Base-by-base conservation (phyloP, 2,329 filamentous ascomycete genomes). In the Ceratocystis diversiconidia region DNA sequence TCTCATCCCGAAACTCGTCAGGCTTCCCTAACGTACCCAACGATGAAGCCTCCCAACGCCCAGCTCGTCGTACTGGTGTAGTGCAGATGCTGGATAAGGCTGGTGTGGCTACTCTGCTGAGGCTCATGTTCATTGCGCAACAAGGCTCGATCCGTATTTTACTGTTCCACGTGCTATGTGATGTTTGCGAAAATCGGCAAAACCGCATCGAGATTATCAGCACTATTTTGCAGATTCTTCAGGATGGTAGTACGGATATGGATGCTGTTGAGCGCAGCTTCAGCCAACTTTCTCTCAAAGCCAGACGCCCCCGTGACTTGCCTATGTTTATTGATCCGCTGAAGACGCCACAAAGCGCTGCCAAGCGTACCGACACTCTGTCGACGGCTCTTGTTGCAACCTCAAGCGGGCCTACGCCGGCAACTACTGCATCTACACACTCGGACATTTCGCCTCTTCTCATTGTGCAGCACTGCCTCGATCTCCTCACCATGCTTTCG, bases 71-170 rank as follows among this genome's bases (percentile, higher is more conserved):
- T 68, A 86, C 90, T 25, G 63, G 59, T 30, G 88, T 95, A 66
- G 89, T 96, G 28, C 94, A 99, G 73, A 96, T 99, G 88, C 83
- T 99, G 36, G 94, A 99, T 75, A 96, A 96, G 76, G 83, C 92
- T 60, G 94, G 95, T 30, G 87, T 99, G 69, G 94, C 95, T 30
- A 97, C 94, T n/a, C 79, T 99, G 43, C 81, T 99, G 55, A 89
- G 95, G n/a, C 82, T 99, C 8, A 96, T 99, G 92, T 99, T 99
- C 74, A 91, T 97, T 71, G 88, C 90, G 61, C 90, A 96, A 70
- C 89, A 92, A 69, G 90, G 89, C 25, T 94, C 89, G 68, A 87
- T 94, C 61, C 89, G 91, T 70, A 85, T 82, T 68, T 89, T 90
- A 67, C 80, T 99, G 64, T 92, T 94, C 73, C 86, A 87, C 65